Evolutionary conservation across 2,329 filamentous ascomycete genomes (phyloP).

Genomic region (Hymenoscyphus linearis): DNA sequence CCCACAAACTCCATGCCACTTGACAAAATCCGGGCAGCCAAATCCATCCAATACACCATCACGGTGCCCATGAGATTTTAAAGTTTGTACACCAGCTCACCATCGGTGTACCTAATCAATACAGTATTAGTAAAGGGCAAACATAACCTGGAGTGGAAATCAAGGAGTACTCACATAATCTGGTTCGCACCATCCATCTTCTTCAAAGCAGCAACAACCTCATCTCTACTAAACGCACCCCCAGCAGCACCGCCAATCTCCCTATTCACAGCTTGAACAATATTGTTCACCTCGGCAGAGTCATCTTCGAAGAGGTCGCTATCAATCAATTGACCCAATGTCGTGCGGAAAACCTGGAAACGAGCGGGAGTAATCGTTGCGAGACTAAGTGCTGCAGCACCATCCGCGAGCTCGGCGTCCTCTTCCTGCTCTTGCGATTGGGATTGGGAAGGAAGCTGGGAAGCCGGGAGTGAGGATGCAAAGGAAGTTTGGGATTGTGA

Average conservation of each 20-base stretch:
- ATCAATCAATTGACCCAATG: slow-evolving; percentile 78
- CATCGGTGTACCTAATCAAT: slow-evolving; percentile 48
- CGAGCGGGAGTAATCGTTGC: slow-evolving; percentile 45
- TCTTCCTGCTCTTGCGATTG: slow-evolving; percentile 27
- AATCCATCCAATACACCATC: neutral
- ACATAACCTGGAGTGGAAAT: neutral
- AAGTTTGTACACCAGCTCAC: slow-evolving; percentile 66
- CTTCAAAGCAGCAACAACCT: slow-evolving; percentile 72
- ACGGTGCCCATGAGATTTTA: slow-evolving; percentile 34
- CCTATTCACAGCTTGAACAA: slow-evolving; percentile 75
- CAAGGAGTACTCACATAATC: slow-evolving; percentile 71
- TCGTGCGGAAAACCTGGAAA: slow-evolving; percentile 68
- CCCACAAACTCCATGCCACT: slow-evolving; percentile 6
- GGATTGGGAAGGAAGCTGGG: slow-evolving; percentile 28
- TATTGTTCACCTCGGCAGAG: slow-evolving; percentile 65
- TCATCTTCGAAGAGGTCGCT: slow-evolving; percentile 84
- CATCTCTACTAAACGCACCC: slow-evolving; percentile 61
- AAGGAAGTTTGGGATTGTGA: slow-evolving; percentile 34
- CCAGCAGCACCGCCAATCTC: slow-evolving; percentile 50
- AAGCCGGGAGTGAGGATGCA: slow-evolving; percentile 36
- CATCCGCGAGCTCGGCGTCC: slow-evolving; percentile 25
- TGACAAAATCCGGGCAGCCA: neutral
- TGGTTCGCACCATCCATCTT: slow-evolving; percentile 79
- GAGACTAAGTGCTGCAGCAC: slow-evolving; percentile 26
- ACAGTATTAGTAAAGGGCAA: slow-evolving; percentile 7